These are phyloP conservation scores for Geum urbanum DNA, from an alignment of 306 rosid genomes.

Conservation along the genomic window DNA sequence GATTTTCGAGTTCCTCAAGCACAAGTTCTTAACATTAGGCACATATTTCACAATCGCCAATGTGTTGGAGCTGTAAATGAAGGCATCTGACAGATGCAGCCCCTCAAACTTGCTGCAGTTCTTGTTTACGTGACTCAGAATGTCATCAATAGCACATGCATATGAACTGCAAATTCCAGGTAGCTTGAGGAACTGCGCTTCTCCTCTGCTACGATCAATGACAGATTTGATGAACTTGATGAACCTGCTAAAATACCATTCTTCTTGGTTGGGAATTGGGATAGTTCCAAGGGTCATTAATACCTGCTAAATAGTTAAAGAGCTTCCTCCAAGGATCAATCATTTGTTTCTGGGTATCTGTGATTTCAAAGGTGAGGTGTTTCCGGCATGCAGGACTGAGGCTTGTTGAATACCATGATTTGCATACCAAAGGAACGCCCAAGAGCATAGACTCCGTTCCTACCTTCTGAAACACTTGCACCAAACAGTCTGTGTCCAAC, in stretches of 20 bases:
- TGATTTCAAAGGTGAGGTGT: background rate
- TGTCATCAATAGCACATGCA: background rate
- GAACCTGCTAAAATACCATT: background rate
- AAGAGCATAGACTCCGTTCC: background rate
- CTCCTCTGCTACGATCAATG: constrained; percentile 2
- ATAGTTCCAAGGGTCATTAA: background rate
- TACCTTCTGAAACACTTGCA: background rate
- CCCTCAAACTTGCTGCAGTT: background rate
- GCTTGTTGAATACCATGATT: constrained; percentile 4
- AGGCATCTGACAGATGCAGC: background rate
- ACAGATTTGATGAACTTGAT: background rate
- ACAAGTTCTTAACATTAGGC: constrained; percentile 2
- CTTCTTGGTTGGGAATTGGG: no score
- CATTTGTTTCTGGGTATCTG: background rate
- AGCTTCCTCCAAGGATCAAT: constrained; percentile 1
- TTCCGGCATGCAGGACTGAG: background rate
- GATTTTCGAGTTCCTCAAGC: background rate
- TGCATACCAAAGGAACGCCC: constrained; percentile 3
- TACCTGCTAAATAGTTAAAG: background rate
- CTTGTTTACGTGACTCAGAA: background rate
- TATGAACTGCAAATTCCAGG: background rate
- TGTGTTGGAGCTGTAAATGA: background rate
- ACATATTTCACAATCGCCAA: background rate
- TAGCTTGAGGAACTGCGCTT: background rate
- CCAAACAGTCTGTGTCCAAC: background rate